Conservation (phyloP, 2,329 filamentous ascomycete species). For the Calonectria hongkongensis region DNA sequence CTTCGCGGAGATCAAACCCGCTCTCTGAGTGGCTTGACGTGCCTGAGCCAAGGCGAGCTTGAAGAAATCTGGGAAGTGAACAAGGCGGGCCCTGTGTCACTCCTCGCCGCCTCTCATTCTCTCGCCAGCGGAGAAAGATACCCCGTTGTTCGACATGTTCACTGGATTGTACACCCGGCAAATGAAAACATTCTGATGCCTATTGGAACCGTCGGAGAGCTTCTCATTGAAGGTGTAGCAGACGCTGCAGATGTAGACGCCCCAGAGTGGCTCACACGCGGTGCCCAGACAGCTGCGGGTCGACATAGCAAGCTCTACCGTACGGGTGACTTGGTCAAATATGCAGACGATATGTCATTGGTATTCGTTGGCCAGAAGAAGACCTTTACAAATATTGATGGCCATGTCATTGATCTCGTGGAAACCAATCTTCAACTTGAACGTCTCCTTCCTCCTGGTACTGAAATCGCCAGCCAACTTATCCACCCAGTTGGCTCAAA, state of each 20-base stretch:
- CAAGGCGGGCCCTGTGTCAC: conserved; percentile 46
- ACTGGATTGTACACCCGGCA: conserved; percentile 56
- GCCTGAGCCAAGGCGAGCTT: conserved; percentile 61
- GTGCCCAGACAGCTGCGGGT: conserved; percentile 40
- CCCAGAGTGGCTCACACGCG: conserved; percentile 51
- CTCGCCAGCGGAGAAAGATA: conserved; percentile 50
- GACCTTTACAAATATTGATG: conserved; percentile 48
- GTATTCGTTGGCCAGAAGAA: conserved; percentile 51
- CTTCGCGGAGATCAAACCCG: conserved; percentile 63
- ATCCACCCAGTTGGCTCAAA: conserved; percentile 45
- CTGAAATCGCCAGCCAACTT: conserved; percentile 43
- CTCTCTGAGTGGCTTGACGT: conserved; percentile 59
- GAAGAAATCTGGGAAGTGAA: conserved; percentile 58
- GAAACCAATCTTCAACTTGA: conserved; percentile 50
- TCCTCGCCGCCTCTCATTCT: conserved; percentile 40
- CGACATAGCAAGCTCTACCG: conserved; percentile 50
- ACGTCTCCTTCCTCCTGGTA: conserved; percentile 45
- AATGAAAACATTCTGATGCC: conserved; percentile 54
- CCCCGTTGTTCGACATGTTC: conserved; percentile 44
- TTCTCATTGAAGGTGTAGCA: conserved; percentile 60
- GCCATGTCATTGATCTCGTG: conserved; percentile 52
- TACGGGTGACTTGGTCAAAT: conserved; percentile 54
- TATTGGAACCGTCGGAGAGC: conserved; percentile 59
- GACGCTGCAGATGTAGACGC: conserved; percentile 39
- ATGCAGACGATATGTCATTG: conserved; percentile 49